phyloP scores from a whole-genome alignment of 768 basidiomycete genomes.

The Pisolithus tinctorius region DNA sequence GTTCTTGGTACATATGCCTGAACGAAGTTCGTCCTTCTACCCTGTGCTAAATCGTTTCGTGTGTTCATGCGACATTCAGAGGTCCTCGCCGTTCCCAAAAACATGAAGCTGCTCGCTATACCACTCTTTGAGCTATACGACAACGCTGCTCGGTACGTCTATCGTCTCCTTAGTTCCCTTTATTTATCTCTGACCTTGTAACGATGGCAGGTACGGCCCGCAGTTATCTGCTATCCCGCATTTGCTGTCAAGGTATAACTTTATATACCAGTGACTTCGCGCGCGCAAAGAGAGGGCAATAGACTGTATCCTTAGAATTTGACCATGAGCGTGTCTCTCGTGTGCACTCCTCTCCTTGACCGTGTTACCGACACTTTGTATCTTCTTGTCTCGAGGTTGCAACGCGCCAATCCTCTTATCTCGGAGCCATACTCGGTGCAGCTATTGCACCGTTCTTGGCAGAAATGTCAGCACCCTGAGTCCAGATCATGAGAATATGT shows the following conservation, averaged over 20 bases:
- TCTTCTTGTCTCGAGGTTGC: too few species aligned
- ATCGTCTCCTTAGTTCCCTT: not conserved
- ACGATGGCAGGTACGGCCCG: not conserved
- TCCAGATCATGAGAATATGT: too few species aligned
- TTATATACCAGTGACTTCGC: constrained; percentile 57
- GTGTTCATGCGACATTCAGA: constrained; percentile 41
- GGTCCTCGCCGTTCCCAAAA: constrained; percentile 93
- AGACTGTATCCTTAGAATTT: too few species aligned
- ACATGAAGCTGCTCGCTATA: constrained; percentile 97
- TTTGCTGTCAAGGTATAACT: constrained; percentile 79
- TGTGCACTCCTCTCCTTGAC: too few species aligned
- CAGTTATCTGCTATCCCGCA: constrained; percentile 86
- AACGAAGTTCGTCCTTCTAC: constrained; percentile 59
- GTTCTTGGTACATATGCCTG: constrained; percentile 93
- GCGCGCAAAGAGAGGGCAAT: not conserved
- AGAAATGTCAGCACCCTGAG: too few species aligned
- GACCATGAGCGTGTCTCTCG: too few species aligned
- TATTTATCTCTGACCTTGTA: not conserved
- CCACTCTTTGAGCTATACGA: constrained; percentile 97
- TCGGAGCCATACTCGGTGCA: too few species aligned
- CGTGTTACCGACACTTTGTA: too few species aligned
- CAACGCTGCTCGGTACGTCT: constrained; percentile 75
- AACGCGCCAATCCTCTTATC: too few species aligned
- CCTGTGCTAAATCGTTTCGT: not conserved
- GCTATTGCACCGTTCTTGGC: too few species aligned